Base-by-base conservation (phyloP, 148 eudicot genomes). In the Cornus florida region DNA sequence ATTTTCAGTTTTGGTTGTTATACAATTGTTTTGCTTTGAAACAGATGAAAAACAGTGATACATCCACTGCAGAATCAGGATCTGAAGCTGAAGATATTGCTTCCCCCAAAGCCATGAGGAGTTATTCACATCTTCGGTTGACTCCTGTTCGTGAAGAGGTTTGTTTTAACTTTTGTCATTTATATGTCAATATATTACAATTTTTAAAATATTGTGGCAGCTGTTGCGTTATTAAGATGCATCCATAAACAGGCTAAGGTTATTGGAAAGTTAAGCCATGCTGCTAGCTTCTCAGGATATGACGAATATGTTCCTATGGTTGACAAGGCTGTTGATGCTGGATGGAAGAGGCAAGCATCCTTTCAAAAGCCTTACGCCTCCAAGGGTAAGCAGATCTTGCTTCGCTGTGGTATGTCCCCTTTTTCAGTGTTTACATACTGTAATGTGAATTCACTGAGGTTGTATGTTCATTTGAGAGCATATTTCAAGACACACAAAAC, bases 81-180 rank as follows among this genome's bases (percentile, higher is more conserved):
- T 96, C 99, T 83, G 99, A 96, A 87, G 98, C 97, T 73, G 99
- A 96, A 90, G 99, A 96, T 87, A 91, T 96, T 77, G 88, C 92
- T 82, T 91, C 98, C 7, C 98, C 99, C 20, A 91, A 93, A 81
- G 93, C 92, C 19, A 70, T 80, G 10, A 80, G 92, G 82, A 92
- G 64, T 84, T 93, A 85, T 78, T 88, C 98, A 67, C 92, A 89
- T 72, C 91, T 93, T 83, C 86, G 90, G 75, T 81, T 89, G 78
- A 89, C 92, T 81, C 92, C 92, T 35, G 92, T 89, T 50, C 90
- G 83, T 22, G 99, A 96, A 87, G 99, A 96, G 91, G 98, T 96
- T 77, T 16, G 77, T 70, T 60, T 70, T 56, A 66, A 50, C 73
- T 83, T 70, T 79, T 67, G 10, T 75, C 1, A 20, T 76, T 9